phyloP scores from a whole-genome alignment of 371 early-diverging fungal genomes.

The Umbelopsis sp. region DNA sequence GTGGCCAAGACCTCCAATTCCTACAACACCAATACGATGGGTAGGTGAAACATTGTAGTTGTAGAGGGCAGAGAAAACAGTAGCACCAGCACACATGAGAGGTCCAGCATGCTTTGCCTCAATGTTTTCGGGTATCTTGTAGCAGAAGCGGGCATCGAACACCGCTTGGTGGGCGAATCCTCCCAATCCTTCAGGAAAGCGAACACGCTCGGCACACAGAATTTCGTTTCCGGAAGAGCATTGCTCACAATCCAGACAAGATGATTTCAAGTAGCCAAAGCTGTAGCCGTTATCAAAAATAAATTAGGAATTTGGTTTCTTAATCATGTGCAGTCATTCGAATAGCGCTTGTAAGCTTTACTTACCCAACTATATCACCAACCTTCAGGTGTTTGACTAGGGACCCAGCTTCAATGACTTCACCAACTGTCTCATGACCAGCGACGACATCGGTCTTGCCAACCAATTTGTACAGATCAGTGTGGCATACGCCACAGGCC shows the following conservation, averaged over 20 bases:
- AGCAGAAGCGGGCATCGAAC: conserved; percentile 51
- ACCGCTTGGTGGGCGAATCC: conserved; percentile 50
- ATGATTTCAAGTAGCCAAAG: conserved; percentile 6
- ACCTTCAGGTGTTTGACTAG: conserved; percentile 45
- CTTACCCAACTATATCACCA: conserved; percentile 59
- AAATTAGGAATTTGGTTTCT: not conserved
- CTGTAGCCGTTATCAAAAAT: not conserved
- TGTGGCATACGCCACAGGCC: conserved; percentile 62
- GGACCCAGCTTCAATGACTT: conserved; percentile 44
- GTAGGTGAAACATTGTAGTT: conserved; percentile 49
- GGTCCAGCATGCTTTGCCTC: conserved; percentile 58
- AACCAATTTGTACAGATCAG: conserved; percentile 31
- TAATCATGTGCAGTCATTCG: not conserved
- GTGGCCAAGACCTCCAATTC: conserved; percentile 76
- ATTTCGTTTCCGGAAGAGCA: conserved; percentile 53
- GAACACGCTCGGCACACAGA: conserved; percentile 42
- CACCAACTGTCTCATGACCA: conserved; percentile 59
- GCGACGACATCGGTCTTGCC: conserved; percentile 19
- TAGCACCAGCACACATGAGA: conserved; percentile 70
- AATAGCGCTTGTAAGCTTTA: not conserved
- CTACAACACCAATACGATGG: conserved; percentile 64
- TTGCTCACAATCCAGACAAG: conserved; percentile 18
- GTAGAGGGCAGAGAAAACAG: conserved; percentile 62
- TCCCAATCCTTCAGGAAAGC: conserved; percentile 58
- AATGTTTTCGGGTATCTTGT: conserved; percentile 58